Evolutionary conservation across 2,329 filamentous ascomycete species (phyloP).

Genomic region (Alternaria novae-zelandiae): DNA sequence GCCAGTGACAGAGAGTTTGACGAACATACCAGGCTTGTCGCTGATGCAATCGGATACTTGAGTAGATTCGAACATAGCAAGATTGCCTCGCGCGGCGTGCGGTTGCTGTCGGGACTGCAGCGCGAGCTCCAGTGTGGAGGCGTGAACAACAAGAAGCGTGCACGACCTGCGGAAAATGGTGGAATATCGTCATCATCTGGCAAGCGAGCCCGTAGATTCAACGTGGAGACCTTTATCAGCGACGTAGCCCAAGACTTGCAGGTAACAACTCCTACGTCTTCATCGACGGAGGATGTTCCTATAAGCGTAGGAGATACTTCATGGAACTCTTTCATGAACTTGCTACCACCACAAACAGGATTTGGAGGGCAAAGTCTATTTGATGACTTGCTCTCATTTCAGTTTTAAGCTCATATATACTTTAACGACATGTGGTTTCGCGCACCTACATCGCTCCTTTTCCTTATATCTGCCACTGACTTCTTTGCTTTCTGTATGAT

Average conservation of each 20-base stretch:
- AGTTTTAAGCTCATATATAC: slow-evolving; percentile 13
- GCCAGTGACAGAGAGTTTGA: slow-evolving; percentile 13
- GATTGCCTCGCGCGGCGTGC: slow-evolving; percentile 21
- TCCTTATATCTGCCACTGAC: slow-evolving; percentile 18
- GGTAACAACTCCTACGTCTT: not conserved
- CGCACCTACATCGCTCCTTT: slow-evolving; percentile 24
- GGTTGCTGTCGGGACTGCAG: slow-evolving; percentile 13
- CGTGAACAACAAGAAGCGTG: slow-evolving; percentile 5
- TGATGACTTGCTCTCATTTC: slow-evolving; percentile 15
- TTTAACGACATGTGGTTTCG: slow-evolving; percentile 35
- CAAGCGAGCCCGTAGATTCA: slow-evolving; percentile 10
- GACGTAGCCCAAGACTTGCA: slow-evolving; percentile 13
- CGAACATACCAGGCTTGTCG: slow-evolving; percentile 12
- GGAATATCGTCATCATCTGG: not conserved
- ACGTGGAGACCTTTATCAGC: slow-evolving; percentile 13
- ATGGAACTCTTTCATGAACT: slow-evolving; percentile 8
- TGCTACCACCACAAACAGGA: slow-evolving; percentile 13
- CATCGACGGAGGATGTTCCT: not conserved
- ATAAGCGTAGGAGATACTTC: not conserved
- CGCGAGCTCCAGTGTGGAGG: slow-evolving; percentile 7
- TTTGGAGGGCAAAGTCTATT: slow-evolving; percentile 18
- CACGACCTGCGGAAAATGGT: not conserved
- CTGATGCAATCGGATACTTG: slow-evolving; percentile 14
- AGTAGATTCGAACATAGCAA: slow-evolving; percentile 14
- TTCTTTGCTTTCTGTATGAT: slow-evolving; percentile 15